Conservation (phyloP, 2,329 filamentous ascomycete species). For the Grosmannia penicillata region DNA sequence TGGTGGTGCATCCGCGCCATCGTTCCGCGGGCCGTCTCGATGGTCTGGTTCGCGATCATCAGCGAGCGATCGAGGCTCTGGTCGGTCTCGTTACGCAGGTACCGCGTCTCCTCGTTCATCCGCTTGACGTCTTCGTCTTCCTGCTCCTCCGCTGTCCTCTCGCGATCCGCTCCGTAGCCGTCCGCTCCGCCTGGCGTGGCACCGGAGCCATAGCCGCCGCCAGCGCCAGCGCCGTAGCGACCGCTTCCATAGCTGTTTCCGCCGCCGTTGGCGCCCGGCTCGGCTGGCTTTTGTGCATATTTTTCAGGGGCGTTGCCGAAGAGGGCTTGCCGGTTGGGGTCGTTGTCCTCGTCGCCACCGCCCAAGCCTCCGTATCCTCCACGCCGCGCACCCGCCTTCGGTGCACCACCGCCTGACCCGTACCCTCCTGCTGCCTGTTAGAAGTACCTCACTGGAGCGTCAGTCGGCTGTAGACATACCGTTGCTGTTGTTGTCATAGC, state of each 20-base stretch:
- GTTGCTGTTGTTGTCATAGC: slow-evolving; percentile 28
- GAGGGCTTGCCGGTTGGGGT: slow-evolving; percentile 45
- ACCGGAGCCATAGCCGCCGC: slow-evolving; percentile 1
- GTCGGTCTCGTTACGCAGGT: slow-evolving; percentile 55
- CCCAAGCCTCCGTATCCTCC: slow-evolving; percentile 49
- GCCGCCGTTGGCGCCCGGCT: slow-evolving; percentile 49
- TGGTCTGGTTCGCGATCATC: slow-evolving; percentile 50
- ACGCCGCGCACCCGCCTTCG: slow-evolving; percentile 19
- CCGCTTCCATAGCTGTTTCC: background rate
- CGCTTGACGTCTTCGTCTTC: slow-evolving; percentile 58
- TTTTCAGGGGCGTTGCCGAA: slow-evolving; percentile 41
- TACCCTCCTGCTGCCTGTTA: slow-evolving; percentile 5
- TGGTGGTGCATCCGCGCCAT: slow-evolving; percentile 62
- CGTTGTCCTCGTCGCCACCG: slow-evolving; percentile 25
- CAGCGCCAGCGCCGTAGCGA: background rate
- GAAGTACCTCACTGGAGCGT: slow-evolving; percentile 10
- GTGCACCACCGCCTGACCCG: slow-evolving; percentile 14
- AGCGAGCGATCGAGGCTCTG: slow-evolving; percentile 49
- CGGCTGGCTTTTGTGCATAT: slow-evolving; percentile 28
- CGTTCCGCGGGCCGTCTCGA: slow-evolving; percentile 57
- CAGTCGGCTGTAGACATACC: slow-evolving; percentile 7
- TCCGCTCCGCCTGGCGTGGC: slow-evolving; percentile 19
- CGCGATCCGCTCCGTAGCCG: slow-evolving; percentile 52
- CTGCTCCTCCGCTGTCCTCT: slow-evolving; percentile 69
- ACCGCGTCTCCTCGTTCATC: slow-evolving; percentile 59